A percentile compares a stretch with the other conserved stretches of the same genome.
Conservation (phyloP, 768 basidiomycete species). For the Saitozyma podzolica region DNA sequence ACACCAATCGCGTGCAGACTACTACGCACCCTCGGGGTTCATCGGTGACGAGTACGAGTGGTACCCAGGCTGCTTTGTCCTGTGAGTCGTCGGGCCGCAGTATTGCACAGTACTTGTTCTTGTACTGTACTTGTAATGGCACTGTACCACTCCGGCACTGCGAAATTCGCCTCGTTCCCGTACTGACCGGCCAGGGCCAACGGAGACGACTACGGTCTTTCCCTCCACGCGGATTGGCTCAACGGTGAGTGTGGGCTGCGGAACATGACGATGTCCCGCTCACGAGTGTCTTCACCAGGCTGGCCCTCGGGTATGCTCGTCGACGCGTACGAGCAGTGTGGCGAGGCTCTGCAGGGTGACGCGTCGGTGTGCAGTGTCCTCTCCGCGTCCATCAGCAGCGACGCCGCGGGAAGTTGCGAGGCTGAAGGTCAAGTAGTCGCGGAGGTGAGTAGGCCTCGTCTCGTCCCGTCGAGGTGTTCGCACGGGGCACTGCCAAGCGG, state of each 20-base stretch:
- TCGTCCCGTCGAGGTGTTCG: too few relatives aligned
- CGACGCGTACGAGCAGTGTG: conserved; percentile 26
- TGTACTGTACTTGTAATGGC: background rate
- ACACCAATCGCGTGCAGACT: conserved; percentile 11
- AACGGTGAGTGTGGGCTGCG: conserved; percentile 20
- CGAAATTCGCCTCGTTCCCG: too few relatives aligned
- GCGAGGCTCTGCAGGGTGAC: conserved; percentile 2
- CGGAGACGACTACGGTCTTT: conserved; percentile 26
- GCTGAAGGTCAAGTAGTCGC: conserved; percentile 23
- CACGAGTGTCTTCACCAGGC: conserved; percentile 2
- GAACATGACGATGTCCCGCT: too few relatives aligned
- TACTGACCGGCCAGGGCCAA: conserved; percentile 18
- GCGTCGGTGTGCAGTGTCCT: conserved; percentile 13
- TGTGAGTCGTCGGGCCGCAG: conserved; percentile 14
- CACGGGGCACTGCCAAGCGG: too few relatives aligned
- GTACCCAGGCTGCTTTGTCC: conserved; percentile 38
- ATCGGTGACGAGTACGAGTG: conserved; percentile 34
- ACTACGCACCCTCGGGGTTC: conserved; percentile 15
- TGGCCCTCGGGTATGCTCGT: conserved; percentile 30
- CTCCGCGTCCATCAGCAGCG: background rate
- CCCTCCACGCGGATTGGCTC: conserved; percentile 35
- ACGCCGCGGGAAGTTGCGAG: conserved; percentile 8
- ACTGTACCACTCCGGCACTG: too few relatives aligned
- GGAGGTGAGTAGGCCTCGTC: conserved; percentile 37
- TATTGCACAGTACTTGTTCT: background rate